Base-by-base conservation (phyloP, 2,329 filamentous ascomycete genomes). In the Verticillium nubilum region DNA sequence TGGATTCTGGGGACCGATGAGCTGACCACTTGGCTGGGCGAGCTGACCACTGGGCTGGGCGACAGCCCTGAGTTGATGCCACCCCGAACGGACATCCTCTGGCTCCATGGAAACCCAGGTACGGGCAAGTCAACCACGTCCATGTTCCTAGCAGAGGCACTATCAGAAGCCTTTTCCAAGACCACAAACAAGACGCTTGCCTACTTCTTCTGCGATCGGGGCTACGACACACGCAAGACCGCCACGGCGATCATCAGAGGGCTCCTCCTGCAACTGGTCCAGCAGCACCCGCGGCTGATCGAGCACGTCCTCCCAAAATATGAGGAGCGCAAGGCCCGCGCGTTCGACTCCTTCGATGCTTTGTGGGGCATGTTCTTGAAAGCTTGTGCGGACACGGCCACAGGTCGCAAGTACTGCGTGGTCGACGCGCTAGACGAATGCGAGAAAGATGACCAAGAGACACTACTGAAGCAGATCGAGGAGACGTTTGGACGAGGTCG, bases 161-260 rank as follows among this genome's bases (percentile, higher is more conserved):
- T 68, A 13, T n/a, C 56, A 59, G 10, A 58, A 28, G 23, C 17
- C 2, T 66, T 67, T 47, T 59, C 57, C 9, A 19, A n/a, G 2
- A 56, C 52, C 2, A 13, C 52, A 1, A 50, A 28, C 5, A 64
- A 65, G 25, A 64, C 64, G 2, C 59, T 68, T 1, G 60, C 61
- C 4, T 68, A 66, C 54, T 67, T 68, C 56, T 68, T 68, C 59
- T 67, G 64, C 54, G 64, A 69, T 57, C 66, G 65, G 1, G 56
- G 58, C 35, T 65, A 61, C 55, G 60, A 66, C 13, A 62, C 50
- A 42, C 67, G 63, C 15, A 66, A 63, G 33, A 67, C 65, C 2
- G 65, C 66, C 23, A 64, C 61, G 4, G 60, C 63, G n/a, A 3
- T 69, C n/a, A n/a, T 68, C 26, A 52, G 66, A 28, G 66, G 67